phyloP scores from a whole-genome alignment of 257 asterid genomes.

The Scutellaria minor region DNA sequence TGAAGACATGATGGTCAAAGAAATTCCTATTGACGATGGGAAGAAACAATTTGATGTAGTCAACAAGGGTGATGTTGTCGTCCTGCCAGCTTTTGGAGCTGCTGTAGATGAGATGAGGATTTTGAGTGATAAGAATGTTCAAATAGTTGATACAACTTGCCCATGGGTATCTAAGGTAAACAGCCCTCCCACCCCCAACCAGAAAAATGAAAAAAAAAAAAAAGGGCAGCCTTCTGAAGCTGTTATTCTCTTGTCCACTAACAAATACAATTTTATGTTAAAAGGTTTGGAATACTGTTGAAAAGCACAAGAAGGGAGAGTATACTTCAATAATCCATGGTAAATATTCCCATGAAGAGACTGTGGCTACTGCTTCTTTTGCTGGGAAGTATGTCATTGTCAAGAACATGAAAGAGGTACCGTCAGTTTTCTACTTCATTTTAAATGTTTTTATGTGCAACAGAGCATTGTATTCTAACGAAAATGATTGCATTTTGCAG shows the following conservation, averaged over 20 bases:
- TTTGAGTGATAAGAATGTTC: constrained; percentile 83
- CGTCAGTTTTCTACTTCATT: constrained; percentile 24
- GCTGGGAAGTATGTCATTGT: constrained; percentile 89
- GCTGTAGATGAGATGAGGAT: constrained; percentile 88
- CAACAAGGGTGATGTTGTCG: constrained; percentile 82
- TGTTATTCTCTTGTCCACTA: constrained; percentile 4
- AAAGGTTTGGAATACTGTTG: constrained; percentile 95
- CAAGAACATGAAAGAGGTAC: constrained; percentile 93
- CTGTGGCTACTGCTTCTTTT: constrained; percentile 97
- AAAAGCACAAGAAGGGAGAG: constrained; percentile 97
- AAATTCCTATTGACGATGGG: constrained; percentile 68
- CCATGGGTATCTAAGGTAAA: constrained; percentile 98
- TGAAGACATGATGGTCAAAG: constrained; percentile 74
- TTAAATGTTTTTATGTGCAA: background rate
- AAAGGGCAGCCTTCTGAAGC: background rate
- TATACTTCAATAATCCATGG: constrained; percentile 95
- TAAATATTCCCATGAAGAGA: constrained; percentile 91
- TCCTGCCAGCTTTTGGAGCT: constrained; percentile 98
- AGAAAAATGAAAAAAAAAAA: no score
- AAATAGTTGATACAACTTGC: constrained; percentile 98
- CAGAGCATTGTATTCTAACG: background rate
- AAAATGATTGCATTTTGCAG: constrained; percentile 45
- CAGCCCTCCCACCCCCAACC: background rate
- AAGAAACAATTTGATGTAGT: constrained; percentile 73
- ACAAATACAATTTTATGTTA: constrained; percentile 23